Conservation (phyloP, 768 basidiomycete genomes). For the Pleurotus pulmonarius region DNA sequence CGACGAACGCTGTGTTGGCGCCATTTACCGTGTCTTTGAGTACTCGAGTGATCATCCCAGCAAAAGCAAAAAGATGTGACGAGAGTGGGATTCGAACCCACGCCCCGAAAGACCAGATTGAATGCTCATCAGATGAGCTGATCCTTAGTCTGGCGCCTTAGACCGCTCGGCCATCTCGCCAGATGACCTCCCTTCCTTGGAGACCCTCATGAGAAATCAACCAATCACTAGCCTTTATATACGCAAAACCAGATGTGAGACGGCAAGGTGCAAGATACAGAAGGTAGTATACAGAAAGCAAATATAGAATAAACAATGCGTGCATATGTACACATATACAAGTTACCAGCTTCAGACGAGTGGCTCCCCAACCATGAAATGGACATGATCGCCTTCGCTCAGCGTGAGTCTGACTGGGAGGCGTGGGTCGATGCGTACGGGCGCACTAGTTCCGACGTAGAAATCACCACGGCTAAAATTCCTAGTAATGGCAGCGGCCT, state of each 20-base stretch:
- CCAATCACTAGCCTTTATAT: neutral
- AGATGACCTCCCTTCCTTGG: neutral
- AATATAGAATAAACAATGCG: neutral
- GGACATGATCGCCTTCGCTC: constrained; percentile 80
- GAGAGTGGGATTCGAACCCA: constrained; percentile 62
- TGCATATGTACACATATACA: neutral
- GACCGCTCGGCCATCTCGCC: constrained; percentile 69
- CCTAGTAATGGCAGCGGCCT: constrained; percentile 78
- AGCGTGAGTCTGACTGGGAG: constrained; percentile 76
- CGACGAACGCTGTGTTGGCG: too few relatives aligned
- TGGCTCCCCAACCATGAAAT: constrained; percentile 49
- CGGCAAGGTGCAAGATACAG: neutral
- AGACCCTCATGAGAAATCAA: too few relatives aligned
- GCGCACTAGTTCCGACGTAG: constrained; percentile 76
- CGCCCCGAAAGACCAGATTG: constrained; percentile 36
- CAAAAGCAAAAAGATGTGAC: neutral
- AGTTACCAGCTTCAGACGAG: constrained; percentile 23
- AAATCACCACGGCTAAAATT: constrained; percentile 82
- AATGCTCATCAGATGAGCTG: constrained; percentile 8
- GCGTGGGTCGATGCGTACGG: constrained; percentile 79
- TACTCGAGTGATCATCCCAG: too few relatives aligned
- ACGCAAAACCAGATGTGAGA: neutral
- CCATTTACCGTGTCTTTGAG: too few relatives aligned
- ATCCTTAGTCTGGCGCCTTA: constrained; percentile 69
- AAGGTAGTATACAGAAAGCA: neutral